Percentiles rank a stretch among this genome's conserved stretches.
These are phyloP conservation scores for Kregervanrija pseudodelftensis DNA, from an alignment of 805 yeast genomes.

Conservation along the genomic window DNA sequence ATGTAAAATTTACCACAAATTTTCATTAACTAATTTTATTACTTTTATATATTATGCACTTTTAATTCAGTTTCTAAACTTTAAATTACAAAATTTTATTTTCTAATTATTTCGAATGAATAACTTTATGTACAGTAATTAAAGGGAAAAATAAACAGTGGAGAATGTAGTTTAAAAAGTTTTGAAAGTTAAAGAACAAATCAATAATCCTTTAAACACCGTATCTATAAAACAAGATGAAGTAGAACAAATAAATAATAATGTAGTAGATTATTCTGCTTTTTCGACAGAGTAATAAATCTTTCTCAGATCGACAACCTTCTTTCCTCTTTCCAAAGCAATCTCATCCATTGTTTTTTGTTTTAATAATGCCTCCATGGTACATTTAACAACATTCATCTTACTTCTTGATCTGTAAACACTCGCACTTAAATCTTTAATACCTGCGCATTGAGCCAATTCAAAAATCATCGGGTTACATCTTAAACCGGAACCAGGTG, in stretches of 20 bases:
- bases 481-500: slow-evolving; percentile 89
- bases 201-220: too few relatives aligned
- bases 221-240: too few relatives aligned
- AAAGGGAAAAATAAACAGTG: not conserved
- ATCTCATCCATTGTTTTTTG: slow-evolving; percentile 82
- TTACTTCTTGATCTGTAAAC: slow-evolving; percentile 88
- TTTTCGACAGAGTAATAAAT: slow-evolving; percentile 53
- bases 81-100: not conserved
- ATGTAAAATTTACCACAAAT: not conserved
- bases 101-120: not conserved
- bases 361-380: slow-evolving; percentile 72
- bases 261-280: not conserved
- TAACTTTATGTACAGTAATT: slow-evolving; percentile 1
- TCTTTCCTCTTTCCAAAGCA: slow-evolving; percentile 90
- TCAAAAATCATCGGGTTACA: slow-evolving; percentile 87
- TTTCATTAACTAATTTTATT: not conserved
- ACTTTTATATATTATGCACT: not conserved
- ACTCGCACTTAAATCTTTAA: slow-evolving; percentile 87
- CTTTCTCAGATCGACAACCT: slow-evolving; percentile 86
- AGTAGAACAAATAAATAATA: too few relatives aligned
- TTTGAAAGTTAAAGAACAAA: too few relatives aligned
- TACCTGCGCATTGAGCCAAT: slow-evolving; percentile 88
- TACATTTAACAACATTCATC: slow-evolving; percentile 89
- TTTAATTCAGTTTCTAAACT: not conserved
- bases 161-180: too few relatives aligned